A percentile compares a stretch with the other conserved stretches of the same genome.
These are phyloP conservation scores for Verticillium nonalfalfae DNA, from an alignment of 2,329 filamentous ascomycete species.

Conservation along the genomic window DNA sequence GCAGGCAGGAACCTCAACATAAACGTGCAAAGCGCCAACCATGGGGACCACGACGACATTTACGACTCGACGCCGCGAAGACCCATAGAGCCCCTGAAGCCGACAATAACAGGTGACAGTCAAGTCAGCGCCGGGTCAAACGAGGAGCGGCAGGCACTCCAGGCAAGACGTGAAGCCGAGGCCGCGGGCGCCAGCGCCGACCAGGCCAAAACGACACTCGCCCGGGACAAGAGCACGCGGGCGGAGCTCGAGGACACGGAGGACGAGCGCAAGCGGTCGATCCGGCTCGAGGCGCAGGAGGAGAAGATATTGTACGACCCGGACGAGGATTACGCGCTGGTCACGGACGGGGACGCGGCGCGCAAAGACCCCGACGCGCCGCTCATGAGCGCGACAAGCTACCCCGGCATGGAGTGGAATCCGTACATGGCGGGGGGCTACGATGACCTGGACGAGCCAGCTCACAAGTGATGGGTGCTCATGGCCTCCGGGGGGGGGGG, in stretches of 20 bases:
- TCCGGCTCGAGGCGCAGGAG: conserved; percentile 38
- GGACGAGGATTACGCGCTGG: conserved; percentile 16
- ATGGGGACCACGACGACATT: conserved; percentile 19
- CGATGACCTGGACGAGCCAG: conserved; percentile 7
- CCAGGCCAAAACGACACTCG: not conserved
- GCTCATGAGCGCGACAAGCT: conserved; percentile 60
- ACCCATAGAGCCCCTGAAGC: conserved; percentile 2
- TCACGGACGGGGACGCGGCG: conserved; percentile 25
- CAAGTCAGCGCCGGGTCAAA: conserved; percentile 9
- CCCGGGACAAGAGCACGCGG: conserved; percentile 13
- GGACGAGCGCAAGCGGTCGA: conserved; percentile 37
- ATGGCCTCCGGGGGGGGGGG: too few relatives aligned
- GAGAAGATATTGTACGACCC: conserved; percentile 44
- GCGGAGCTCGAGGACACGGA: conserved; percentile 34
- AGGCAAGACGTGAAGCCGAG: not conserved
- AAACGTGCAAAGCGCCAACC: conserved; percentile 13
- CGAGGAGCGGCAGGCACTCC: conserved; percentile 7
- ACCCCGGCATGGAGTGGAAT: conserved; percentile 67
- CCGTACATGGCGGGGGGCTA: conserved; percentile 33
- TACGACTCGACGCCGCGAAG: conserved; percentile 24
- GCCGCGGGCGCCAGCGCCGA: conserved; percentile 1
- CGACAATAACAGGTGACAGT: conserved; percentile 8
- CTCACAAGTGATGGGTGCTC: not conserved
- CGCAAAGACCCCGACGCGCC: conserved; percentile 37
- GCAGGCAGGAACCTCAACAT: conserved; percentile 4